Percentiles rank a stretch among this genome's conserved stretches.
phyloP scores from a whole-genome alignment of 1,139 yeast genomes.

The Debaryomycetaceae sp. region DNA sequence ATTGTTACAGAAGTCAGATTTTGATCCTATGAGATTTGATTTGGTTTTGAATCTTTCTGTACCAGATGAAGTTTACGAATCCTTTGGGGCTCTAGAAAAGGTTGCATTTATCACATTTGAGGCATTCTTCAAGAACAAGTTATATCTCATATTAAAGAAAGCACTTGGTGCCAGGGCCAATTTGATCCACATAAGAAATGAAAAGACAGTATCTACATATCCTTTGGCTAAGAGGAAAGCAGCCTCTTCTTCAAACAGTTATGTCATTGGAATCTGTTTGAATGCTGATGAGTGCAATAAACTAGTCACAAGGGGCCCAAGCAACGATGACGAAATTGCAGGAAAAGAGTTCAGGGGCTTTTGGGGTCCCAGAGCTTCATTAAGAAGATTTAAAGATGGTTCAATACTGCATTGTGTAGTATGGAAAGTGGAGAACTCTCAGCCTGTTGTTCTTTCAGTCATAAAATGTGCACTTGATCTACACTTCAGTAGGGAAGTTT shows the following conservation, averaged over 20 bases:
- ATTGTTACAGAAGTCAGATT: conserved; percentile 62
- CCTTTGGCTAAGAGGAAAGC: conserved; percentile 60
- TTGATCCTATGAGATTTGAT: conserved; percentile 64
- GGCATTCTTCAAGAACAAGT: conserved; percentile 57
- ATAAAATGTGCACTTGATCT: conserved; percentile 57
- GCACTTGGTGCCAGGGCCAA: conserved; percentile 69
- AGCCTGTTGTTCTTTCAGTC: conserved; percentile 66
- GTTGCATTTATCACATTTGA: conserved; percentile 71
- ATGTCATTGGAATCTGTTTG: conserved; percentile 63
- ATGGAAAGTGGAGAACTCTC: conserved; percentile 64
- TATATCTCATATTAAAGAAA: conserved; percentile 53
- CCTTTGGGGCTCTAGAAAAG: conserved; percentile 70
- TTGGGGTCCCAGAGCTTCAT: conserved; percentile 86
- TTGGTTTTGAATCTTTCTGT: conserved; percentile 49
- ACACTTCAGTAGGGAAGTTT: conserved; percentile 54
- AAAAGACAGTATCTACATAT: conserved; percentile 26
- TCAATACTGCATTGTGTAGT: conserved; percentile 84
- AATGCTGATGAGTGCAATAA: conserved; percentile 75
- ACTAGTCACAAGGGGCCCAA: conserved; percentile 84
- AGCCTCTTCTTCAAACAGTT: conserved; percentile 26
- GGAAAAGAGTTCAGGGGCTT: conserved; percentile 68
- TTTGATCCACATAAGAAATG: conserved; percentile 39
- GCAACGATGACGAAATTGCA: conserved; percentile 54
- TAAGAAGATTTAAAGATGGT: conserved; percentile 90
- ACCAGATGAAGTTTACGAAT: conserved; percentile 35